These are phyloP conservation scores for Avicennia marina DNA, from an alignment of 257 asterid genomes.

Conservation along the genomic window DNA sequence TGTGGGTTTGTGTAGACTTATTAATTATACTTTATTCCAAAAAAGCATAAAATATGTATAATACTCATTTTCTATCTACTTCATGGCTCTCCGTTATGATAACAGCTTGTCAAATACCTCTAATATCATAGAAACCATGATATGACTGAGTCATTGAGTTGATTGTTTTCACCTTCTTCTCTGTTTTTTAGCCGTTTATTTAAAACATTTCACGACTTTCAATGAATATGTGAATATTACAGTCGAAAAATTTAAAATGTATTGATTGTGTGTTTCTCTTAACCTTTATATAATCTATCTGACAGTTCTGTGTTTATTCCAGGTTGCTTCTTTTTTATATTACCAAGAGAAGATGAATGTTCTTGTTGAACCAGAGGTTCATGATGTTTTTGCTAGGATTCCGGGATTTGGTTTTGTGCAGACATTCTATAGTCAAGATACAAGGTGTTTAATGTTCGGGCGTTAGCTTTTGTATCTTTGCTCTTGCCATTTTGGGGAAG, in stretches of 20 bases:
- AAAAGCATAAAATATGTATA: no score
- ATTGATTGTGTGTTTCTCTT: background rate
- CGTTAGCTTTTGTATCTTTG: slow-evolving; percentile 3
- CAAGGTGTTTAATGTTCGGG: slow-evolving; percentile 57
- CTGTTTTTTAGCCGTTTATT: no score
- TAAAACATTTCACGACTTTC: background rate
- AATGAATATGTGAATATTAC: slow-evolving; percentile 6
- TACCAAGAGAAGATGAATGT: slow-evolving; percentile 90
- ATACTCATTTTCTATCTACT: no score
- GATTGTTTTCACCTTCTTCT: no score
- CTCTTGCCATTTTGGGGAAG: background rate
- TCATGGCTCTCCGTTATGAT: no score
- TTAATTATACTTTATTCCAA: no score
- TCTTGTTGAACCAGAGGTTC: slow-evolving; percentile 98
- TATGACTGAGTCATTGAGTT: no score
- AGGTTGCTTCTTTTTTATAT: slow-evolving; percentile 91
- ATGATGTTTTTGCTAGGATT: slow-evolving; percentile 85
- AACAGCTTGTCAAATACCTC: no score
- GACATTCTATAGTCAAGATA: slow-evolving; percentile 95
- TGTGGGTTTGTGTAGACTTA: no score
- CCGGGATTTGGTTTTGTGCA: slow-evolving; percentile 98
- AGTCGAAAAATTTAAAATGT: background rate
- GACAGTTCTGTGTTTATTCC: slow-evolving; percentile 26
- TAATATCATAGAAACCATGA: no score
- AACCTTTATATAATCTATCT: no score